Base-by-base conservation (phyloP, 306 rosid genomes). In the Styphnolobium japonicum region DNA sequence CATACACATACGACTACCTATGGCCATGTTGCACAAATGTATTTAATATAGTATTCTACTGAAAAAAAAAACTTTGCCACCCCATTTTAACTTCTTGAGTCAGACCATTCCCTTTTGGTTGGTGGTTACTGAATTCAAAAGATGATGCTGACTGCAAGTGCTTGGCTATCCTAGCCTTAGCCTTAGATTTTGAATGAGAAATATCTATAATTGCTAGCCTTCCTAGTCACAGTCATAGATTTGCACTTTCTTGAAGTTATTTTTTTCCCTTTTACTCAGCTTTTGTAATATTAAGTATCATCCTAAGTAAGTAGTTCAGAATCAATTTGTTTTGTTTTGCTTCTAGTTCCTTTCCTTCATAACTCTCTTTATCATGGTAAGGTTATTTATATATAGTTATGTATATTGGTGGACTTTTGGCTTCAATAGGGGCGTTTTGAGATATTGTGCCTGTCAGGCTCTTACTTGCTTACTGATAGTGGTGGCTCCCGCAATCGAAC, bases 381-480 rank as follows among this genome's bases (percentile, higher is more conserved):
- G 22, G 12, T 36, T 14, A 10, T 37, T 36, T 37, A 45, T 60
- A 15, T 52, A 25, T 77, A 14, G 3, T 25, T 10, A 15, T 51
- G 5, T 31, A 34, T 42, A 40, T 64, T 71, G 64, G 66, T 55
- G 73, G 49, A 67, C 63, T 79, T 49, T 71, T 48, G 37, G 76
- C 42, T 84, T 80, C 33, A 52, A 64, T 72, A 93, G 98, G 98
- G 98, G 63, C 93, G 90, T 58, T 93, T 88, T 6, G 98, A 93
- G 94, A 93, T 93, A 77, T 82, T 93, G 80, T 93, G 97, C 77
- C 85, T 93, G 34, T 87, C 98, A 14, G 98, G 98, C 64, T 89
- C 92, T 57, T 93, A 82, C 69, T 68, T 90, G 77, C 87, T 86
- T 45, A 79, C 84, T 14, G 94, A 91, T 48, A 64, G 40, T 60